Percentiles rank a stretch among this genome's conserved stretches.
phyloP scores from a whole-genome alignment of 2,329 filamentous ascomycete genomes.

The Cylindrodendrum hubeiense region DNA sequence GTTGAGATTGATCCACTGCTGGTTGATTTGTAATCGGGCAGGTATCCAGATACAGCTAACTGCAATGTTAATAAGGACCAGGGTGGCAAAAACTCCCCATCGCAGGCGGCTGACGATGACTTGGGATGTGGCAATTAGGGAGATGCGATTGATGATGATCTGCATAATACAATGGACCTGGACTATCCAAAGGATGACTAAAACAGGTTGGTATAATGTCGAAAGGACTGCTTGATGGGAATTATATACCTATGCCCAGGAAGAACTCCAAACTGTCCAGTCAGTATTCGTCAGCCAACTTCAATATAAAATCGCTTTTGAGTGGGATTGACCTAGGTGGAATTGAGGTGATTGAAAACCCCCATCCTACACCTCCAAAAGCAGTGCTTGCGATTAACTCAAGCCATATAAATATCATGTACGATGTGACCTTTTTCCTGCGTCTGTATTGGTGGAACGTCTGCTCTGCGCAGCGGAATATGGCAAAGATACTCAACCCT shows the following conservation, averaged over 20 bases:
- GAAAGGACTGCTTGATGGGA: neutral
- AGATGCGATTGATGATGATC: constrained; percentile 65
- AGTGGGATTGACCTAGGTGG: constrained; percentile 35
- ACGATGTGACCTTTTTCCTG: constrained; percentile 50
- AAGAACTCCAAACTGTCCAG: constrained; percentile 46
- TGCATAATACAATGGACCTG: constrained; percentile 60
- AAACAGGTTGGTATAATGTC: neutral
- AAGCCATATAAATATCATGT: constrained; percentile 56
- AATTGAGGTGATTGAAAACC: constrained; percentile 50
- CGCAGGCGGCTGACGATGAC: constrained; percentile 54
- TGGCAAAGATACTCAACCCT: constrained; percentile 50
- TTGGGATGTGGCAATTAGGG: constrained; percentile 57
- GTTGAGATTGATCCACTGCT: constrained; percentile 57
- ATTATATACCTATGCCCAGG: constrained; percentile 36
- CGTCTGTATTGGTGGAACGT: constrained; percentile 48
- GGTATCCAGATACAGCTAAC: constrained; percentile 66
- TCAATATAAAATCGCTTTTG: neutral
- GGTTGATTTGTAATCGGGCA: constrained; percentile 55
- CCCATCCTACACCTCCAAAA: constrained; percentile 52
- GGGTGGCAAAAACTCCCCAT: constrained; percentile 55
- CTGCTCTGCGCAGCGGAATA: constrained; percentile 51
- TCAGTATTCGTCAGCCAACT: constrained; percentile 19
- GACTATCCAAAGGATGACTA: constrained; percentile 49
- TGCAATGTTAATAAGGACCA: constrained; percentile 60
- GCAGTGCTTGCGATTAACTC: constrained; percentile 51